These are phyloP conservation scores for Adansonia madagascariensis DNA, from an alignment of 441 rosid species.

Conservation along the genomic window DNA sequence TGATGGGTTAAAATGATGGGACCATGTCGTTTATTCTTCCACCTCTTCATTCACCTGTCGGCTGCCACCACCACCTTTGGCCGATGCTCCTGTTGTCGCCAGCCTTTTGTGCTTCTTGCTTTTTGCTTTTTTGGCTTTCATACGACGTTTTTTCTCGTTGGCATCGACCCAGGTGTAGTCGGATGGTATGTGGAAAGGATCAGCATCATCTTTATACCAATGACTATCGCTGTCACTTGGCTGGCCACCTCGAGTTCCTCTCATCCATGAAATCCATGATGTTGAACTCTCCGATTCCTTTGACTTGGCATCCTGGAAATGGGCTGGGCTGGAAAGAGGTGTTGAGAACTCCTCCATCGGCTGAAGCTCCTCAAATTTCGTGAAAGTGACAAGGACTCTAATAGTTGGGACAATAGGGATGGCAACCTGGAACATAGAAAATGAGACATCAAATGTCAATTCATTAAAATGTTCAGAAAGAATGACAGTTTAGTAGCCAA, in stretches of 20 bases:
- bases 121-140: conserved; percentile 93
- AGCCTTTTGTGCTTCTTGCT: conserved; percentile 75
- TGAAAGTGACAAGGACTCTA: conserved; percentile 87
- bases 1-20: not conserved
- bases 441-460: not conserved
- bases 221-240: conserved; percentile 78
- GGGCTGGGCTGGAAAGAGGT: conserved; percentile 88
- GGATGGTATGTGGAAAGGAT: conserved; percentile 81
- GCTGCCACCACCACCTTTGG: conserved; percentile 51
- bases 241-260: conserved; percentile 73
- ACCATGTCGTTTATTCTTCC: conserved; percentile 45
- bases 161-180: conserved; percentile 93
- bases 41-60: conserved; percentile 50
- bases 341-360: conserved; percentile 85
- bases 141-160: conserved; percentile 88
- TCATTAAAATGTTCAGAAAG: conserved; percentile 12
- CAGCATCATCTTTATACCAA: conserved; percentile 73
- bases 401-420: conserved; percentile 96
- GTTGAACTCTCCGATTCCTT: conserved; percentile 71
- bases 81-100: conserved; percentile 27
- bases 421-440: conserved; percentile 60
- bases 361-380: conserved; percentile 95
- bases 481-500: not conserved
- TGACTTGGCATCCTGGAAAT: conserved; percentile 86
- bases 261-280: conserved; percentile 99